phyloP scores from a whole-genome alignment of 257 asterid genomes.

The Solanum paucissectum region DNA sequence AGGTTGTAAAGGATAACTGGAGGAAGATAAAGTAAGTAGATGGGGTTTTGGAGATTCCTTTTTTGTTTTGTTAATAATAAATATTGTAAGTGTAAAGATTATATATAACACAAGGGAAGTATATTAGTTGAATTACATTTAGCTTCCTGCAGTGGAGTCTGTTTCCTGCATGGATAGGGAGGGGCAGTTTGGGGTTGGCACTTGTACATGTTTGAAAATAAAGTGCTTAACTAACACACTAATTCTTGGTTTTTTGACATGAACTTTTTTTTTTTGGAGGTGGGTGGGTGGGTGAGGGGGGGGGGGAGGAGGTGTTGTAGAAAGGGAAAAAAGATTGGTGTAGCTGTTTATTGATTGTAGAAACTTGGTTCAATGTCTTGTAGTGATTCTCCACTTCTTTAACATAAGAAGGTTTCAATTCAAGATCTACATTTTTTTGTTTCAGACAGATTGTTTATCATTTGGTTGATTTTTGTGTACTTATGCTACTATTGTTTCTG shows the following conservation, averaged over 20 bases:
- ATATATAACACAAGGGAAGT: not conserved
- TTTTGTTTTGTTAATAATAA: not conserved
- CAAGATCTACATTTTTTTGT: not conserved
- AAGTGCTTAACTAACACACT: not conserved
- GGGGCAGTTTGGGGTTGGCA: not conserved
- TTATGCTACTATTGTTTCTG: not conserved
- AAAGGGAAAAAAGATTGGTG: not conserved
- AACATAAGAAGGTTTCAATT: not conserved
- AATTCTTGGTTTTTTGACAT: not conserved
- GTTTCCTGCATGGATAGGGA: not conserved
- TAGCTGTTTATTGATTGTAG: not conserved
- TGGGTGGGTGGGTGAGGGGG: too few species aligned
- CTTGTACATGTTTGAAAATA: not conserved
- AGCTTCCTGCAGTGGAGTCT: not conserved
- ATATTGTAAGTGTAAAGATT: not conserved
- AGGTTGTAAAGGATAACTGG: not conserved
- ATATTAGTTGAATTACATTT: not conserved
- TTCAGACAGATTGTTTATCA: not conserved
- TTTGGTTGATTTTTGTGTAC: not conserved
- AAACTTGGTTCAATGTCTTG: not conserved
- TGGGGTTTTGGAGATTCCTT: not conserved
- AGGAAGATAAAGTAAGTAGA: not conserved
- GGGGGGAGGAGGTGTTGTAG: not conserved
- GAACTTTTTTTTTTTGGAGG: not conserved
- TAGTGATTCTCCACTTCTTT: not conserved